A percentile compares a stretch with the other conserved stretches of the same genome.
These are phyloP conservation scores for Entomortierella beljakovae DNA, from an alignment of 192 early-diverging fungal species.

Conservation along the genomic window DNA sequence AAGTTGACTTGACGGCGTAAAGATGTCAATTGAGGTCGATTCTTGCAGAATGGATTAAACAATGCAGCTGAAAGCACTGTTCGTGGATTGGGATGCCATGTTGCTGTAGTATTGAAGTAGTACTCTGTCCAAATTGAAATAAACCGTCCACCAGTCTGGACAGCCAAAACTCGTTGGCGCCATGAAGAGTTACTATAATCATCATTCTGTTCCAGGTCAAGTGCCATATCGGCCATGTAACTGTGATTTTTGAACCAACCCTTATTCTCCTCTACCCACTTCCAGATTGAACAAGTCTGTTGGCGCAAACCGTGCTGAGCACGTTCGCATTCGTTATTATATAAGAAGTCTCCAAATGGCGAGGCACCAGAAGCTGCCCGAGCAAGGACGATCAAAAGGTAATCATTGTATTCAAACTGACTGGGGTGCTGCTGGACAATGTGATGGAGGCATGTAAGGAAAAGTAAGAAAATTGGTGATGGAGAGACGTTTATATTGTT, in stretches of 20 bases:
- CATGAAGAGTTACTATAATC: conserved; percentile 4
- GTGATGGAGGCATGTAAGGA: conserved; percentile 57
- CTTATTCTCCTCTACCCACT: conserved; percentile 39
- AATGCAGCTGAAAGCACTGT: conserved; percentile 7
- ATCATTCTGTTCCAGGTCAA: not conserved
- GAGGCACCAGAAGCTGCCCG: conserved; percentile 49
- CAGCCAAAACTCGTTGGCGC: conserved; percentile 34
- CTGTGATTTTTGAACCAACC: conserved; percentile 52
- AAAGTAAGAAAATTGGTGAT: conserved; percentile 56
- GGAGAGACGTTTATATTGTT: conserved; percentile 16
- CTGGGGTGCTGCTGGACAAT: conserved; percentile 52
- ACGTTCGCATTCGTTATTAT: conserved; percentile 54
- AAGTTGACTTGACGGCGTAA: not conserved
- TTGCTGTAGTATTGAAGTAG: conserved; percentile 37
- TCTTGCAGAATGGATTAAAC: not conserved
- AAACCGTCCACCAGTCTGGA: conserved; percentile 49
- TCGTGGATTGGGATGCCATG: conserved; percentile 28
- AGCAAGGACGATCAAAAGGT: conserved; percentile 50
- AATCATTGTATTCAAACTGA: conserved; percentile 57
- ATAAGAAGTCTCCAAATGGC: conserved; percentile 59
- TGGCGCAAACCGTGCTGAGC: conserved; percentile 27
- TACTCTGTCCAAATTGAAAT: conserved; percentile 55
- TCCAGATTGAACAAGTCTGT: conserved; percentile 51
- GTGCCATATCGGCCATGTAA: conserved; percentile 30
- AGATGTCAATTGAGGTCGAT: not conserved